Evolutionary conservation across 192 early-diverging fungal genomes (phyloP).

Genomic region (Piromyces finnis): DNA sequence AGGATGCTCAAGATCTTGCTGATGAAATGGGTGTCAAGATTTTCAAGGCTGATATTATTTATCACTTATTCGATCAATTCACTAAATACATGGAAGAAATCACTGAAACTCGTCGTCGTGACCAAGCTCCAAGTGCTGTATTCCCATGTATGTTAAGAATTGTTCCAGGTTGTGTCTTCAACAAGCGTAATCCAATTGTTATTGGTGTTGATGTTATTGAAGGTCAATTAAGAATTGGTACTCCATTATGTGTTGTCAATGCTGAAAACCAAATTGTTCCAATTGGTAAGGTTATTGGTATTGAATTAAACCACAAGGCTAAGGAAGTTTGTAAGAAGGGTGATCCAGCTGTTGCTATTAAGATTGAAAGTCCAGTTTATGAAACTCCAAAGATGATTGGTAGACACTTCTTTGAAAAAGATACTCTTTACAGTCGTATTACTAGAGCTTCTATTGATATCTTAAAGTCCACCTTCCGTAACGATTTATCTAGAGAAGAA

Average conservation of each 20-base stretch:
- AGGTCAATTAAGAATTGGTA: conserved; percentile 71
- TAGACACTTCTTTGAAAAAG: conserved; percentile 11
- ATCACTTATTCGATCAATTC: conserved; percentile 92
- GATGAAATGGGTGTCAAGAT: conserved; percentile 79
- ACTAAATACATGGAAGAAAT: conserved; percentile 60
- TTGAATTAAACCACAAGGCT: conserved; percentile 82
- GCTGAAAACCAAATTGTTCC: conserved; percentile 43
- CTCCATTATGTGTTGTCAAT: conserved; percentile 77
- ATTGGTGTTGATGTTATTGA: conserved; percentile 91
- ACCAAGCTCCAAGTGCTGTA: conserved; percentile 73
- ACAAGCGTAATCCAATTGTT: conserved; percentile 85
- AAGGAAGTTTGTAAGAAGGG: conserved; percentile 67
- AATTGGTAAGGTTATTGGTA: conserved; percentile 77
- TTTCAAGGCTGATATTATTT: conserved; percentile 95
- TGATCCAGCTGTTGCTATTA: conserved; percentile 58
- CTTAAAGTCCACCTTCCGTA: conserved; percentile 82
- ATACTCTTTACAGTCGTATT: conserved; percentile 20
- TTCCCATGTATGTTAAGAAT: conserved; percentile 90
- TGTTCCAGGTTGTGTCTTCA: conserved; percentile 77
- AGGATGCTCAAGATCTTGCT: conserved; percentile 79
- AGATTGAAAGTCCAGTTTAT: conserved; percentile 69
- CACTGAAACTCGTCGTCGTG: conserved; percentile 69
- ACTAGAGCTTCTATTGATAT: conserved; percentile 83
- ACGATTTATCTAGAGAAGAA: conserved; percentile 77
- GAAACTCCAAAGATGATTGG: conserved; percentile 80